phyloP scores from a whole-genome alignment of 495 filamentous ascomycete species.

The Aspergillus diversus region DNA sequence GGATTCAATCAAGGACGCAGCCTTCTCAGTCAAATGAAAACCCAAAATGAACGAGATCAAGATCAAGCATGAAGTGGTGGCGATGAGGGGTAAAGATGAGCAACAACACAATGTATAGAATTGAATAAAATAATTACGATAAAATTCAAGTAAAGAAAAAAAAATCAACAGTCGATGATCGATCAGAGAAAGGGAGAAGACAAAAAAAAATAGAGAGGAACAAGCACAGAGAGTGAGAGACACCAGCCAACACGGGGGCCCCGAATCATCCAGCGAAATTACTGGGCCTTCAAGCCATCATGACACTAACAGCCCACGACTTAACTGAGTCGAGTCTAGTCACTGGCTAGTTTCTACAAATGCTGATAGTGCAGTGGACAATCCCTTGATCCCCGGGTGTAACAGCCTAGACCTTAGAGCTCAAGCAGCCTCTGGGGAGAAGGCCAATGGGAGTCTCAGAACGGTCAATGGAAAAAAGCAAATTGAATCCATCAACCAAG shows the following conservation, averaged over 20 bases:
- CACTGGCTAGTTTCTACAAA: constrained; percentile 12
- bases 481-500: constrained; percentile 7
- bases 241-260: neutral
- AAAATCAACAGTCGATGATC: neutral
- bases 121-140: neutral
- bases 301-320: constrained; percentile 6
- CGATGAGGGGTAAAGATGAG: neutral
- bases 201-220: neutral
- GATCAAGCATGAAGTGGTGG: neutral
- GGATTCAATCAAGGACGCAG: neutral
- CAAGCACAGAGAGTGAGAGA: neutral
- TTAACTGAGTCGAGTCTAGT: constrained; percentile 20
- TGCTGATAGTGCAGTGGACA: constrained; percentile 5
- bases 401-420: constrained; percentile 21
- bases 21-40: neutral
- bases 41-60: neutral
- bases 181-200: neutral
- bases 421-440: neutral
- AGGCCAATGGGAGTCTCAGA: constrained; percentile 19
- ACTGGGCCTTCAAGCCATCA: neutral
- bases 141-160: neutral
- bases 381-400: constrained; percentile 9
- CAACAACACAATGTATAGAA: neutral
- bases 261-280: neutral
- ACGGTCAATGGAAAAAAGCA: constrained; percentile 8